Evolutionary conservation across 1,284 basidiomycete species (phyloP).

Genomic region (Cryptococcus sp.): DNA sequence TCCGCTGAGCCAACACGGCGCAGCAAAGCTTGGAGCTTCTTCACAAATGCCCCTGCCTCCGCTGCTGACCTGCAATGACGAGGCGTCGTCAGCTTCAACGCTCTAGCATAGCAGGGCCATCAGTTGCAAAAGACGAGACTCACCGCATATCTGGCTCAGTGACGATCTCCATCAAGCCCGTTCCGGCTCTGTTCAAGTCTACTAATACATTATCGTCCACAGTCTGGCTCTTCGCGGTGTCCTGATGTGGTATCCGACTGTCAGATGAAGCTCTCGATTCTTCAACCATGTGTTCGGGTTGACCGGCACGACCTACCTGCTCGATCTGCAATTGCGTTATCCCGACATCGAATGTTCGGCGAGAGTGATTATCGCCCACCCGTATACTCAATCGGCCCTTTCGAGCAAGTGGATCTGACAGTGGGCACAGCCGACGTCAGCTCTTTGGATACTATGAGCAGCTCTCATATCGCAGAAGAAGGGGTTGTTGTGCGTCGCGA

Average conservation of each 20-base stretch:
- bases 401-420: conserved; percentile 73
- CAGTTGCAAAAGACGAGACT: conserved; percentile 19
- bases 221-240: conserved; percentile 89
- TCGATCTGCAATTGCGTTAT: conserved; percentile 96
- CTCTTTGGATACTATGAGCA: not conserved
- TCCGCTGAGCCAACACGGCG: conserved; percentile 84
- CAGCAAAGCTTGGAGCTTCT: conserved; percentile 77
- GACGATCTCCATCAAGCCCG: conserved; percentile 92
- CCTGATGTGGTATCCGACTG: conserved; percentile 57
- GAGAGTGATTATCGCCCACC: conserved; percentile 46
- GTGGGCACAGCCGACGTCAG: conserved; percentile 3
- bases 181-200: conserved; percentile 89
- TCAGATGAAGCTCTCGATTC: not conserved
- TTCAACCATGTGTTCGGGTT: not conserved
- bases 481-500: not conserved
- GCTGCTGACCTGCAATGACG: conserved; percentile 70
- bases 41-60: conserved; percentile 87
- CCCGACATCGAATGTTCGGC: conserved; percentile 60
- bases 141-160: conserved; percentile 89
- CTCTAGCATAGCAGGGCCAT: not conserved
- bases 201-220: conserved; percentile 66
- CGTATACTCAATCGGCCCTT: conserved; percentile 65
- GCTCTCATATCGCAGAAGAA: not conserved
- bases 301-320: conserved; percentile 62
- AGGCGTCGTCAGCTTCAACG: not conserved